phyloP scores from a whole-genome alignment of 2,329 filamentous ascomycete genomes.

The Thermoascus crustaceus region DNA sequence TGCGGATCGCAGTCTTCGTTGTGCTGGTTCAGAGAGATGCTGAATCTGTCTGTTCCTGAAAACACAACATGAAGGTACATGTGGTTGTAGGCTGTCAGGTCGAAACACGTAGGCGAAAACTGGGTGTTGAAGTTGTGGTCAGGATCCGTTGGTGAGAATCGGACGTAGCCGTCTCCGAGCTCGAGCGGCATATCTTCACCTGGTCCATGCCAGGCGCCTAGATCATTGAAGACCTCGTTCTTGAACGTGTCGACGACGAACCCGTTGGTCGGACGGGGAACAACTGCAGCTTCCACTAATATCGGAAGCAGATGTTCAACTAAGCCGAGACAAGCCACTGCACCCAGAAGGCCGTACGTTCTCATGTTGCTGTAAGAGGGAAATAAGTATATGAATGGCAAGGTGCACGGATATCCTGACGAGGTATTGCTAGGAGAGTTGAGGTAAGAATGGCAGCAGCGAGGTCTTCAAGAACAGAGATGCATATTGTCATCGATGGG shows the following conservation, averaged over 20 bases:
- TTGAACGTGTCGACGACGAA: constrained; percentile 55
- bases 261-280: constrained; percentile 4
- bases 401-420: no score
- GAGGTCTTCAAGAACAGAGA: not conserved
- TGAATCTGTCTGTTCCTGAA: constrained; percentile 55
- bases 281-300: not conserved
- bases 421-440: no score
- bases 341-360: no score
- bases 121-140: constrained; percentile 57
- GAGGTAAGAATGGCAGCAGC: not conserved
- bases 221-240: constrained; percentile 46
- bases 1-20: constrained; percentile 51
- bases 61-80: constrained; percentile 59
- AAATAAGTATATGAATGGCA: no score
- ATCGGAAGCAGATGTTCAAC: not conserved
- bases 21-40: constrained; percentile 58
- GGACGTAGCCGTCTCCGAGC: constrained; percentile 46
- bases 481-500: not conserved
- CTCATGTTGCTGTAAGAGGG: no score
- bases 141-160: constrained; percentile 50
- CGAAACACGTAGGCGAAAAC: constrained; percentile 47
- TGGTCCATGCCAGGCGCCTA: constrained; percentile 59
- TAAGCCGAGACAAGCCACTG: no score
- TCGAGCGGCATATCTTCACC: constrained; percentile 51
- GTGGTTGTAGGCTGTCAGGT: constrained; percentile 46